Evolutionary conservation across 2,329 filamentous ascomycete species (phyloP).

Genomic region (Fusarium sp.): DNA sequence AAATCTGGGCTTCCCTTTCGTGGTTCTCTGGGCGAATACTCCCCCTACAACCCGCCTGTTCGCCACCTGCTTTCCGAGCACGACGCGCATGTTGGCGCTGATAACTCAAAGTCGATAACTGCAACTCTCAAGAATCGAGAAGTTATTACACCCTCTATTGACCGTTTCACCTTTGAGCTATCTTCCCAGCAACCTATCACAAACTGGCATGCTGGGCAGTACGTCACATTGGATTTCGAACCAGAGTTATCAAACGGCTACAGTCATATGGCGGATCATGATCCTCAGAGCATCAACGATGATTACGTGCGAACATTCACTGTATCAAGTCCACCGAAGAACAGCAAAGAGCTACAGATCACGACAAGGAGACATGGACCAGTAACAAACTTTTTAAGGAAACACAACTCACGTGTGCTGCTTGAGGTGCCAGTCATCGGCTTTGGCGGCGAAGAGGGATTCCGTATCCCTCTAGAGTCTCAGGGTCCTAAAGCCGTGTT

Average conservation of each 20-base stretch:
- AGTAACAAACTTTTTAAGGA: conserved; percentile 75
- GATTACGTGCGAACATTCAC: conserved; percentile 89
- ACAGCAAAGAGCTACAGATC: conserved; percentile 71
- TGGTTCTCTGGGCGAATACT: conserved; percentile 68
- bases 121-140: conserved; percentile 71
- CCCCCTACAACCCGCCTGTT: conserved; percentile 83
- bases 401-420: conserved; percentile 62
- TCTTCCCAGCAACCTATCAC: conserved; percentile 38
- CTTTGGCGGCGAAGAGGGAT: conserved; percentile 73
- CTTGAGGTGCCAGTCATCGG: conserved; percentile 77
- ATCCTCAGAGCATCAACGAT: conserved; percentile 84
- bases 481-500: conserved; percentile 63
- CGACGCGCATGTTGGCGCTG: conserved; percentile 32
- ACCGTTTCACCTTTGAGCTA: conserved; percentile 68
- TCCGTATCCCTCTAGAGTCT: conserved; percentile 52
- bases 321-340: conserved; percentile 70
- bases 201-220: conserved; percentile 77
- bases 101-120: conserved; percentile 38
- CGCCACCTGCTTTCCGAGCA: conserved; percentile 73
- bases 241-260: conserved; percentile 79
- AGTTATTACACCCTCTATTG: conserved; percentile 73
- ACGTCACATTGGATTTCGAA: conserved; percentile 80
- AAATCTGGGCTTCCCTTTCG: conserved; percentile 75
- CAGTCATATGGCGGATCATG: conserved; percentile 84
- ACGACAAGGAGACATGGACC: conserved; percentile 77